Evolutionary conservation across 768 basidiomycete genomes (phyloP).

Genomic region (Amanita rubescens): DNA sequence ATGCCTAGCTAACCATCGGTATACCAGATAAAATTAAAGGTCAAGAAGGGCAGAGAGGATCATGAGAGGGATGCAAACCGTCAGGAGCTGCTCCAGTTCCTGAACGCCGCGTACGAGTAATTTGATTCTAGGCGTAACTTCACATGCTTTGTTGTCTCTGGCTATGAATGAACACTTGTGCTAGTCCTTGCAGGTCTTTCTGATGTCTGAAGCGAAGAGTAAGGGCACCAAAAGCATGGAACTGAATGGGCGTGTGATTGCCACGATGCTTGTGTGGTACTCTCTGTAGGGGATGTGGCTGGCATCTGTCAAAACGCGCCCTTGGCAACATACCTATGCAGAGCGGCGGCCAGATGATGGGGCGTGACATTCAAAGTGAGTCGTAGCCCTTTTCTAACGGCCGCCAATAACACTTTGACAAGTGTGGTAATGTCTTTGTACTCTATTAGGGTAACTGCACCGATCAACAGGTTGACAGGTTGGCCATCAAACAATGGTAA

Average conservation of each 20-base stretch:
- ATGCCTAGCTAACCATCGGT: slow-evolving; percentile 2
- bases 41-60: slow-evolving; percentile 52
- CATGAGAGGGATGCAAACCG: slow-evolving; percentile 51
- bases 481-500: not conserved
- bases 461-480: not conserved
- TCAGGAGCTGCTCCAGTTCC: slow-evolving; percentile 42
- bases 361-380: not conserved
- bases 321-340: too few species aligned
- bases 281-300: too few species aligned
- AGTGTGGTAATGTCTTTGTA: not conserved
- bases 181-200: not conserved
- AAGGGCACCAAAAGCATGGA: too few species aligned
- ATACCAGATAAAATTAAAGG: slow-evolving; percentile 52
- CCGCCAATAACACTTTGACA: not conserved
- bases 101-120: slow-evolving; percentile 45
- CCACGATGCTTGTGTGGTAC: too few species aligned
- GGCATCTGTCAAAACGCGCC: too few species aligned
- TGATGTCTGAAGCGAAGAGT: not conserved
- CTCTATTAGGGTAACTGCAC: not conserved
- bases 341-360: too few species aligned
- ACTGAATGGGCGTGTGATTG: too few species aligned
- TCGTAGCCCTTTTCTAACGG: not conserved
- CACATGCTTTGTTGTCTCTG: not conserved
- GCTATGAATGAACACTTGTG: not conserved
- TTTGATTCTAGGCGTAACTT: not conserved